A percentile compares a stretch with the other conserved stretches of the same genome.
These are phyloP conservation scores for Agaricus blazei DNA, from an alignment of 768 basidiomycete genomes.

Conservation along the genomic window DNA sequence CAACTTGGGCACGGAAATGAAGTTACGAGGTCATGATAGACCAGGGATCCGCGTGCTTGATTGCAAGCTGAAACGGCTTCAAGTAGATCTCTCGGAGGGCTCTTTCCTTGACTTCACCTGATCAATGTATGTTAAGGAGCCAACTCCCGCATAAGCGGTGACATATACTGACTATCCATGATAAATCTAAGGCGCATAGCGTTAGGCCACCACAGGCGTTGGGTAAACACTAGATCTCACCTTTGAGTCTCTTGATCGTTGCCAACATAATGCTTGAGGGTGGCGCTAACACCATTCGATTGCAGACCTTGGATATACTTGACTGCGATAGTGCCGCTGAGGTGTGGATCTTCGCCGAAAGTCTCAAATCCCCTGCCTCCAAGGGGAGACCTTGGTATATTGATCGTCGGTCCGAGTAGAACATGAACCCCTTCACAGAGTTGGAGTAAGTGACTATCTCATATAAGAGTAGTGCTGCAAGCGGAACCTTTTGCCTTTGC, in stretches of 20 bases:
- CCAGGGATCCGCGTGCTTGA: constrained; percentile 50
- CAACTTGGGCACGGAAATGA: neutral
- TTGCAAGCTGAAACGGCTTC: constrained; percentile 57
- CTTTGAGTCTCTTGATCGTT: constrained; percentile 63
- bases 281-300: constrained; percentile 49
- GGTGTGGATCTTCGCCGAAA: constrained; percentile 57
- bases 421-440: constrained; percentile 32
- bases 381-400: constrained; percentile 56
- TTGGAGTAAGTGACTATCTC: neutral
- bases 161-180: constrained; percentile 33
- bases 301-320: constrained; percentile 63
- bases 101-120: constrained; percentile 49
- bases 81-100: constrained; percentile 64
- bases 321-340: constrained; percentile 51
- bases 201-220: neutral
- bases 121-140: neutral
- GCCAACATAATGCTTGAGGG: constrained; percentile 60
- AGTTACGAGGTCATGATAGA: constrained; percentile 52
- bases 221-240: constrained; percentile 10
- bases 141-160: neutral
- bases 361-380: constrained; percentile 58
- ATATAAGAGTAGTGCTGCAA: neutral
- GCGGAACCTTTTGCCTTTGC: constrained; percentile 38
- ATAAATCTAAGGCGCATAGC: constrained; percentile 27
- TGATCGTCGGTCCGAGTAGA: constrained; percentile 59